Conservation (phyloP, 306 rosid genomes). For the Vigna nakashimae region DNA sequence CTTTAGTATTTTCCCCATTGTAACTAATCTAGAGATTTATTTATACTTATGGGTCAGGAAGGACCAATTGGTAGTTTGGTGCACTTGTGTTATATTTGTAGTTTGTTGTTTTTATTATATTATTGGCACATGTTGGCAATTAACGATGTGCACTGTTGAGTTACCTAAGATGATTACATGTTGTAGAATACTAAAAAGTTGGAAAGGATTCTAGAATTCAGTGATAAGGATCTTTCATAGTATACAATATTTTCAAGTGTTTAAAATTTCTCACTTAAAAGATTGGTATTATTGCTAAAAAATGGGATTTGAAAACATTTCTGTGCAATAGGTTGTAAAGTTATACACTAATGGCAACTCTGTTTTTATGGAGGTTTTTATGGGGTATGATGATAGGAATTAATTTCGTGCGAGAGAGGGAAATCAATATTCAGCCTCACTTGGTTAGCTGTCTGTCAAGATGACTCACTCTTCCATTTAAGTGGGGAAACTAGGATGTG, state of each 20-base stretch:
- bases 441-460: constrained; percentile 1
- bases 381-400: background rate
- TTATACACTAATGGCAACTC: constrained; percentile 2
- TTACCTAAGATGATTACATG: constrained; percentile 16
- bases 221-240: background rate
- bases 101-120: constrained; percentile 7
- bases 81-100: constrained; percentile 28
- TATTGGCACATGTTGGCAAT: constrained; percentile 26
- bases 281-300: constrained; percentile 12
- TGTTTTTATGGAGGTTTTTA: background rate
- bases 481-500: constrained; percentile 21
- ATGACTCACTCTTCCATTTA: background rate
- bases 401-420: constrained; percentile 6
- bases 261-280: background rate
- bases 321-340: constrained; percentile 1
- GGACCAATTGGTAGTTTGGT: background rate
- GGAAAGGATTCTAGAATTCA: background rate
- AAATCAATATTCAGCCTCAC: constrained; percentile 22
- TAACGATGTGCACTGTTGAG: background rate
- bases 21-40: background rate
- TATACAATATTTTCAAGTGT: background rate
- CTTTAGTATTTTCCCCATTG: too few species aligned
- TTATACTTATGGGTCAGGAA: constrained; percentile 30
- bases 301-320: constrained; percentile 6
- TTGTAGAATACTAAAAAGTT: constrained; percentile 9